Evolutionary conservation across 202 grass and related monocot species (phyloP), one percentile per base, ranked within the genome.

Genomic region (Bolboschoenoplectus hybrid): DNA sequence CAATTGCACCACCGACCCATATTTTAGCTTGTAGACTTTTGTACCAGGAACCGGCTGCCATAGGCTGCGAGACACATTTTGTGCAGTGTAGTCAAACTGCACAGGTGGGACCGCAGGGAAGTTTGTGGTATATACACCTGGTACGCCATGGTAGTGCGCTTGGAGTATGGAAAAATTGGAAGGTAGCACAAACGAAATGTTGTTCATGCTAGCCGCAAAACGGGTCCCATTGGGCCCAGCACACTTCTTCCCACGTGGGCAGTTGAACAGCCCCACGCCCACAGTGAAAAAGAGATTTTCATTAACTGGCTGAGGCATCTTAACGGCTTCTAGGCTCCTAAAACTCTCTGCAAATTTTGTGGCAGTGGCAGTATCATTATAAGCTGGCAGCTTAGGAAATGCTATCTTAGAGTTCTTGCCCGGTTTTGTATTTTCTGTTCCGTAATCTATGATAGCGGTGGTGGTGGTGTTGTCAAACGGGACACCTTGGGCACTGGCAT

Each of bases 271-370:
- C 43, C 93, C 91, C 1, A 93, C 5, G 60, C 89, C 88, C 62
- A 97, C 85, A 57, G 95, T 95, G 89, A 97, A 93, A 89, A 97
- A 97, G 84, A 97, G 92, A 89, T 81, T 86, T 91, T 97, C 89
- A 84, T 90, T 86, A 16, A 95, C 87, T 7, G 34, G 77, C 3
- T 81, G 36, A 0, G 95, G 87, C 7, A 97, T 65, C 17, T 86
- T 84, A 0, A 85, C 74, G 19, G 63, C 64, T 13, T 82, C 77
- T 6, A 90, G 88, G 63, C 86, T 89, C 50, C 85, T 87, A 9
- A 97, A 89, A 63, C 81, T 88, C 17, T 86, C 81, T 3, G 88
- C 50, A 85, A 97, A 97, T 52, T 84, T 0, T 20, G 92, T 85
- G 8, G 82, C 91, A 0, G 93, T 74, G 40, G 77, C 40, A 3